Conservation (phyloP, 2,329 filamentous ascomycete genomes). For the Epichloe gansuensis region DNA sequence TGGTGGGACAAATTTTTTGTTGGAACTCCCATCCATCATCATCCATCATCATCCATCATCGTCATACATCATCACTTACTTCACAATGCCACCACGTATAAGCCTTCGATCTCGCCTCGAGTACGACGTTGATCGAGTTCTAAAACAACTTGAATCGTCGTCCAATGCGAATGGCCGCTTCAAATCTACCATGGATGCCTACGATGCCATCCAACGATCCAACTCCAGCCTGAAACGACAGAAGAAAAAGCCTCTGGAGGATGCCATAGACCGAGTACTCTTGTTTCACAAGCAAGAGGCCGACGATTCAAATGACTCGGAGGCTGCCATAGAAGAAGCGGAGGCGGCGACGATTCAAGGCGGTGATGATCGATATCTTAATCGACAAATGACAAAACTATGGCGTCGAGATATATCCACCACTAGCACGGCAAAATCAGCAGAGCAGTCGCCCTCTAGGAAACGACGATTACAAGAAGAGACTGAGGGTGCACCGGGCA, state of each 20-base stretch:
- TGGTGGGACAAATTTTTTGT: too few relatives aligned
- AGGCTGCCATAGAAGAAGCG: constrained; percentile 33
- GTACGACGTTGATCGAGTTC: constrained; percentile 64
- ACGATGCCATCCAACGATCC: constrained; percentile 68
- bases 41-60: background rate
- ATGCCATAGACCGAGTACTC: constrained; percentile 73
- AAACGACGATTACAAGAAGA: constrained; percentile 21
- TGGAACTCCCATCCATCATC: background rate
- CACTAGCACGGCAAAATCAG: constrained; percentile 2
- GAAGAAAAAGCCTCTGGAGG: constrained; percentile 70
- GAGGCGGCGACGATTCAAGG: constrained; percentile 21
- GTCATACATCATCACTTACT: background rate
- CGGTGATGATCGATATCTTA: constrained; percentile 25
- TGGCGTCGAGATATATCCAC: constrained; percentile 20
- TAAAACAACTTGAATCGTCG: constrained; percentile 60
- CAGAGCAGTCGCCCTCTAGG: constrained; percentile 17
- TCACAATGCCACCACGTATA: constrained; percentile 2
- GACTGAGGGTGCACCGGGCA: constrained; percentile 12
- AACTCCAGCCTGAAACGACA: constrained; percentile 78
- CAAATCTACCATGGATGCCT: constrained; percentile 47
- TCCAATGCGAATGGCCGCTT: constrained; percentile 31
- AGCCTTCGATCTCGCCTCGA: constrained; percentile 34
- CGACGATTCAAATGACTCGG: constrained; percentile 39
- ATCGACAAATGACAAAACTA: constrained; percentile 28
- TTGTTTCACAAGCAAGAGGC: constrained; percentile 56